Conservation (phyloP, 306 rosid species). For the Gastrolobium villosum region DNA sequence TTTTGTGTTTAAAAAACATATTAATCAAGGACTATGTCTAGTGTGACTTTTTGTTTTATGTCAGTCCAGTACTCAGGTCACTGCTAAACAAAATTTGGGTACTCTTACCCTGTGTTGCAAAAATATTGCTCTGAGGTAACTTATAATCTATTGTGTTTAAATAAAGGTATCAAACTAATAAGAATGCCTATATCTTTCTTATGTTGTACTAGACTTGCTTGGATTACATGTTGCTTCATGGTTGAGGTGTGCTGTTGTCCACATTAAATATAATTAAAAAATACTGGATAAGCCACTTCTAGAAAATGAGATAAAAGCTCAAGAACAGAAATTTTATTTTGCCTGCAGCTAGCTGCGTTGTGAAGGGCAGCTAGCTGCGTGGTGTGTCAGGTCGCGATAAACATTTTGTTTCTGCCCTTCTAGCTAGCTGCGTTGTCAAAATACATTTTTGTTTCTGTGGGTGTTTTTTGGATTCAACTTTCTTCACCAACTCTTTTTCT, state of each 20-base stretch:
- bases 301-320: conserved; percentile 18
- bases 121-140: neutral
- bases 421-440: conserved; percentile 5
- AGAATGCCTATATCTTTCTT: neutral
- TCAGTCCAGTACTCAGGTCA: neutral
- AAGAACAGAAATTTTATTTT: neutral
- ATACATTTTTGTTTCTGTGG: neutral
- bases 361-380: too few relatives aligned
- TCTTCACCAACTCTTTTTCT: conserved; percentile 23
- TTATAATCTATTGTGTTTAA: conserved; percentile 21
- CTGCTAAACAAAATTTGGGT: conserved; percentile 4
- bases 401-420: too few relatives aligned
- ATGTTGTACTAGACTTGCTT: conserved; percentile 25
- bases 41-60: conserved; percentile 12
- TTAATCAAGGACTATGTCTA: neutral
- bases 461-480: conserved; percentile 8
- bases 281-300: conserved; percentile 31
- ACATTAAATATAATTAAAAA: neutral
- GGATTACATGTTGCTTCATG: conserved; percentile 13
- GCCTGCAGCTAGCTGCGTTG: conserved; percentile 17
- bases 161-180: conserved; percentile 30
- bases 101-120: neutral
- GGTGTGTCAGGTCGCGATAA: too few relatives aligned
- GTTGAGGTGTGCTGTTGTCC: conserved; percentile 10
- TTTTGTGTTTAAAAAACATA: neutral